Base-by-base conservation (phyloP, 805 yeast species). In the Saturnispora hagleri region DNA sequence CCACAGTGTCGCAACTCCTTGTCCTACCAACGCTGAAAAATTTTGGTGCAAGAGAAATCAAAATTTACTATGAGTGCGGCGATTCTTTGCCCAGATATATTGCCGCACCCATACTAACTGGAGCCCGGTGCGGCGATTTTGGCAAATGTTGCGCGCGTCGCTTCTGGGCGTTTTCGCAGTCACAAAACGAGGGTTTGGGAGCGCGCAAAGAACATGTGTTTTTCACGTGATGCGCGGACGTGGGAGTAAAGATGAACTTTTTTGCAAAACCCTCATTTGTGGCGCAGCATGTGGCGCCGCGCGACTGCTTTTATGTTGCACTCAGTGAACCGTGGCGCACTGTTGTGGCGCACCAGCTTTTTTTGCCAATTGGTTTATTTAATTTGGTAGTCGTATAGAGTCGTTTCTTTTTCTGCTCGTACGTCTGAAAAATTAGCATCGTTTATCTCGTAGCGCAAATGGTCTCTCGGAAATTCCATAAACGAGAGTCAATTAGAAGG, bases 341-440 rank as follows among this genome's bases (percentile, higher is more conserved):
- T 35, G 5, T 1, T 9, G 27, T 43, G 27, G 18, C 12, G 15
- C 31, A 22, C 22, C 5, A 22, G 4, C 22, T 22, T 22, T 22
- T 22, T 22, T 22, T 22, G 3, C 22, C 22, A 22, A 22, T 3
- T 22, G 22, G 22, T 22, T 22, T 22, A 4, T 22, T 22, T 22
- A 22, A 22, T 22, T 22, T 22, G 22, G 43, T 24, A 28, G 42
- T 48, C 51, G 51, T 49, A 43, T 33, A 31, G 17, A 7, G 43
- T 26, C 51, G 51, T 49, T 31, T 28, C 40, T 36, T 28, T 17
- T 9, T 22, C 12, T 20, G 26, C 22, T 38, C 42, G 42, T 38
- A 38, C 42, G 24, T 18, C 24, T 35, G 15, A n/a, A 34, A 34
- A 34, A 34, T n/a, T n/a, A 35, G 22, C 9, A 6, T 38, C 42